Conservation (phyloP, 257 asterid species). For the Primulina huaijiensis region DNA sequence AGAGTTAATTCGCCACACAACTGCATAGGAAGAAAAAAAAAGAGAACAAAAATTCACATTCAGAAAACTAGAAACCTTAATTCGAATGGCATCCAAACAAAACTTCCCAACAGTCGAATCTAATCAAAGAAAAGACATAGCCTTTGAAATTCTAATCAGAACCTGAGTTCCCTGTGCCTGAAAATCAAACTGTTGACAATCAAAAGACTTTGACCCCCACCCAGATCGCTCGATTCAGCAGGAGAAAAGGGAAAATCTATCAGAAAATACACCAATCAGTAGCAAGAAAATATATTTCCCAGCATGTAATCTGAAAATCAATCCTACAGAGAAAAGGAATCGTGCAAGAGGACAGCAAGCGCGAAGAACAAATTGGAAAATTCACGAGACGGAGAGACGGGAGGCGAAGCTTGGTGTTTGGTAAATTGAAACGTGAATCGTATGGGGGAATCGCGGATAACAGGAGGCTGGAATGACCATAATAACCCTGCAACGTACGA, state of each 20-base stretch:
- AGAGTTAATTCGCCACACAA: conserved; percentile 18
- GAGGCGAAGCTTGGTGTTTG: background rate
- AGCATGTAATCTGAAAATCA: background rate
- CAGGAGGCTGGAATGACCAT: too few species aligned
- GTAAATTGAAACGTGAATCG: background rate
- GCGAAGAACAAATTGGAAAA: background rate
- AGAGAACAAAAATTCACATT: background rate
- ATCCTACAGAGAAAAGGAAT: background rate
- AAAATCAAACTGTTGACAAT: conserved; percentile 22
- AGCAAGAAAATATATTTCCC: conserved; percentile 21
- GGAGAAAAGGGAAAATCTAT: conserved; percentile 34
- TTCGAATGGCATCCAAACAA: conserved; percentile 24
- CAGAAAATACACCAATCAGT: background rate
- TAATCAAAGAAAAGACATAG: conserved; percentile 24
- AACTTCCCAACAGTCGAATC: conserved; percentile 19
- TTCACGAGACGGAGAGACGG: background rate
- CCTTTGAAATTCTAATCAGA: conserved; percentile 20
- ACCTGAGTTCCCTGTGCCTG: conserved; percentile 1
- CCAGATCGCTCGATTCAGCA: conserved; percentile 55
- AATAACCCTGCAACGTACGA: background rate
- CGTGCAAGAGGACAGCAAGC: background rate
- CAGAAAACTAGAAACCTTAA: conserved; percentile 59
- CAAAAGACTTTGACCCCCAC: conserved; percentile 37
- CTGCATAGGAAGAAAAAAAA: background rate
- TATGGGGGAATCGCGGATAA: background rate